A percentile compares a stretch with the other conserved stretches of the same genome.
Evolutionary conservation across 2,329 filamentous ascomycete genomes (phyloP).

Genomic region (Paramyrothecium sp.): DNA sequence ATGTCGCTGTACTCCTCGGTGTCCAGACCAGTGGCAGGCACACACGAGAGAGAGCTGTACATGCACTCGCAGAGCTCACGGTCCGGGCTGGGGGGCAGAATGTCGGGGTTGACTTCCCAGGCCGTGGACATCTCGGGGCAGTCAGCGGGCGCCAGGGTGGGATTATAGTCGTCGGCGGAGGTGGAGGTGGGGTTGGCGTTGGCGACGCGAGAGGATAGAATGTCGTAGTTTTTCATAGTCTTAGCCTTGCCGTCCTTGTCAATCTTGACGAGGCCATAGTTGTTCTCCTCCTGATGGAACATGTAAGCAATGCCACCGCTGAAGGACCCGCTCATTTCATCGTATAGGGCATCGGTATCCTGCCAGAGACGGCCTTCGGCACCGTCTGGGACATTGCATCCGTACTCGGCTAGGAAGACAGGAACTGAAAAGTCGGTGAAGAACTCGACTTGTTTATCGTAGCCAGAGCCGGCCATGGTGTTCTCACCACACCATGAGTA

Average conservation of each 20-base stretch:
- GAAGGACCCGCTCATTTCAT: conserved; percentile 82
- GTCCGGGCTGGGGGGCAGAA: conserved; percentile 83
- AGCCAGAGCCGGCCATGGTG: conserved; percentile 73
- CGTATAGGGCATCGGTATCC: conserved; percentile 80
- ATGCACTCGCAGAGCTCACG: conserved; percentile 81
- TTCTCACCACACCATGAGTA: conserved; percentile 98
- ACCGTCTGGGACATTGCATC: conserved; percentile 83
- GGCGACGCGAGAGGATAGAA: conserved; percentile 75
- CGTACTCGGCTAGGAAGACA: conserved; percentile 98
- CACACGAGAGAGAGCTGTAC: conserved; percentile 70
- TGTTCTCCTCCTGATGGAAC: conserved; percentile 90
- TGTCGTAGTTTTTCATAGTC: no score
- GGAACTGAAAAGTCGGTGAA: conserved; percentile 89
- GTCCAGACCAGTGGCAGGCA: conserved; percentile 57
- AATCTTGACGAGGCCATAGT: conserved; percentile 64
- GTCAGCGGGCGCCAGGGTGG: conserved; percentile 50
- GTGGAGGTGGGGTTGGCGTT: no score
- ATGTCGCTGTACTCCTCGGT: conserved; percentile 61
- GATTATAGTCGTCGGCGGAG: no score
- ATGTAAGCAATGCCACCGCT: conserved; percentile 98
- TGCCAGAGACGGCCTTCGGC: conserved; percentile 73
- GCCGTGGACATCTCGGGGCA: conserved; percentile 66
- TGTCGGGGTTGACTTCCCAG: conserved; percentile 61
- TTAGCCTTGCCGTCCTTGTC: not conserved
- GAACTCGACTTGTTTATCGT: conserved; percentile 78